A percentile compares a stretch with the other conserved stretches of the same genome.
phyloP scores from a whole-genome alignment of 1,284 basidiomycete species.

The Rugosomyces carneus region DNA sequence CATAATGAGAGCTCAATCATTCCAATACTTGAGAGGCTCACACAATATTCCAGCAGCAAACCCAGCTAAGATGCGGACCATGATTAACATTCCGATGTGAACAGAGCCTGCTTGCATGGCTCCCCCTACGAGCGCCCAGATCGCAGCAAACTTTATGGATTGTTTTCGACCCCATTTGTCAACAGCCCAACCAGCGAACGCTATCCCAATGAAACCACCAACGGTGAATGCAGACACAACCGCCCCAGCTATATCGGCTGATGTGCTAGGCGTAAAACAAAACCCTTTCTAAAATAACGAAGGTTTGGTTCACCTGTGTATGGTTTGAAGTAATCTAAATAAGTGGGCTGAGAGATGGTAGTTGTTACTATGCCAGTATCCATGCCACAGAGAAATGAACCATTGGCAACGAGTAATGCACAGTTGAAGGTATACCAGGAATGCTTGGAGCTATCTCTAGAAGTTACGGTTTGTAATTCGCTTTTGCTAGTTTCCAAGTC shows the following conservation, averaged over 20 bases:
- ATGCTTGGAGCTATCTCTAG: not conserved
- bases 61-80: conserved; percentile 7
- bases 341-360: conserved; percentile 6
- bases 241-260: conserved; percentile 8
- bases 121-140: conserved; percentile 9
- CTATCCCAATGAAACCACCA: conserved; percentile 6
- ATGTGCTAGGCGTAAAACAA: not conserved
- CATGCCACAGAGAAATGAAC: conserved; percentile 10
- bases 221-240: conserved; percentile 7
- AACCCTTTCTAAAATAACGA: not conserved
- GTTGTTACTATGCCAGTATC: conserved; percentile 10
- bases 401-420: conserved; percentile 5
- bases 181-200: conserved; percentile 10
- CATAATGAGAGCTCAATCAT: not conserved
- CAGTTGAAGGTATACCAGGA: conserved; percentile 12
- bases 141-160: conserved; percentile 6
- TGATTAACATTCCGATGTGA: conserved; percentile 8
- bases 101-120: conserved; percentile 8
- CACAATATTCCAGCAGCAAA: conserved; percentile 9
- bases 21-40: not conserved
- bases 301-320: conserved; percentile 5
- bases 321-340: conserved; percentile 6
- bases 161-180: conserved; percentile 7
- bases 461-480: not conserved
- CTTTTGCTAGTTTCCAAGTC: not conserved